Base-by-base conservation (phyloP, 2,329 filamentous ascomycete genomes). In the Neopestalotiopsis sp. region DNA sequence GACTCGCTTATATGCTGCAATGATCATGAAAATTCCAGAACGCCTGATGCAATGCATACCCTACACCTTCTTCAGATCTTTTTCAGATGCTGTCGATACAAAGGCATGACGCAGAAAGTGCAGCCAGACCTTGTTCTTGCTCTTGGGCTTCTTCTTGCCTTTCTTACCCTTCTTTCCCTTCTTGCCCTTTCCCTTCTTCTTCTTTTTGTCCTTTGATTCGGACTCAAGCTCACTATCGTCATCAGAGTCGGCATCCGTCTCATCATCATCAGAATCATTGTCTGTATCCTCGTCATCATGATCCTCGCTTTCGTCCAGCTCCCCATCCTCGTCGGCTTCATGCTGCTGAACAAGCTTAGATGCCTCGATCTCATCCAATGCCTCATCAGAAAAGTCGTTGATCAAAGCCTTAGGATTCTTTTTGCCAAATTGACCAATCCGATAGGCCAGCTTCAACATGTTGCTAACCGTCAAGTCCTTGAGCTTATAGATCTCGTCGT, bases 391-490 rank as follows among this genome's bases (percentile, higher is more conserved):
- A 17, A 63, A 65, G 3, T 58, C 67, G 4, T 57, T 63, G 13
- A 14, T 12, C 17, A 59, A 20, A 9, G 65, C 60, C 59, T 74
- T 74, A 12, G 74, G 73, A 63, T 77, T 38, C 64, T 77, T 74
- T n/a, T 72, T 67, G 20, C 79, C 78, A 2, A 80, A 77, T 72
- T 88, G 83, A 1, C 92, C 93, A 75, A 98, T 97, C 67, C 91
- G 86, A 71, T 91, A 89, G 12, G 96, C 96, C 62, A 98, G 85
- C 70, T 92, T 87, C 59, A 98, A 83, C 77, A 92, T 92, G 77
- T 90, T 97, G 71, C 89, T 86, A 66, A 98, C 92, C 0, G 95
- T 98, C 78, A 99, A 82, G 80, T 98, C 95, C 58, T 88, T 85
- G 74, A 98, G 81, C 70, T 89, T 87, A 78, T 95, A 98, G 1